Conservation (phyloP, 2,329 filamentous ascomycete genomes). For the Exophiala xenobiotica region DNA sequence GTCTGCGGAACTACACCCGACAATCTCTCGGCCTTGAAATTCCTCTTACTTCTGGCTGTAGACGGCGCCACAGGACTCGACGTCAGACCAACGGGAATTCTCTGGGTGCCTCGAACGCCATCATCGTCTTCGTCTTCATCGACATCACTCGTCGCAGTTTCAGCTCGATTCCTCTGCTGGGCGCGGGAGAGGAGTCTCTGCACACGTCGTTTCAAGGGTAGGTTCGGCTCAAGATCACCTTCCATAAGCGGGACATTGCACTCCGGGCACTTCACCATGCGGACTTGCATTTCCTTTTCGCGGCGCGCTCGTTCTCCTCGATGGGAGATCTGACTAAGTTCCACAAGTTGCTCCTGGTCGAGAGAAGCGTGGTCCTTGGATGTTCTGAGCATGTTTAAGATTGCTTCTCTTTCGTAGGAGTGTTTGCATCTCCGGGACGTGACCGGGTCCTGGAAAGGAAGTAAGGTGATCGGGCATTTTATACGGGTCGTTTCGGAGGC, state of each 20-base stretch:
- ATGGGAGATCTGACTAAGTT: slow-evolving; percentile 10
- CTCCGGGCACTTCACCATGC: slow-evolving; percentile 42
- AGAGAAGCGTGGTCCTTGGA: slow-evolving; percentile 34
- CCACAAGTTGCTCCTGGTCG: slow-evolving; percentile 24
- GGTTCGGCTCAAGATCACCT: slow-evolving; percentile 42
- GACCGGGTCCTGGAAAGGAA: slow-evolving; percentile 46
- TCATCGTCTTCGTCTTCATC: slow-evolving; percentile 24
- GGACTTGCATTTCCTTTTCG: slow-evolving; percentile 9
- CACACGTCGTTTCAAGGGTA: slow-evolving; percentile 41
- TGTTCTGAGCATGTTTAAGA: slow-evolving; percentile 44
- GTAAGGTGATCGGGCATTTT: slow-evolving; percentile 50
- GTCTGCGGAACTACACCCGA: slow-evolving; percentile 13
- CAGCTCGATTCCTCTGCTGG: slow-evolving; percentile 25
- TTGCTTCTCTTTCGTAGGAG: slow-evolving; percentile 49
- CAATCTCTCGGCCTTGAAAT: slow-evolving; percentile 7
- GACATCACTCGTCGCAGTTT: slow-evolving; percentile 22
- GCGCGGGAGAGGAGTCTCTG: slow-evolving; percentile 34
- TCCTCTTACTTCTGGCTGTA: neutral
- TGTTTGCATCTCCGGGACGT: slow-evolving; percentile 51
- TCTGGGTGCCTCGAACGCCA: slow-evolving; percentile 26
- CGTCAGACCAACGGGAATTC: slow-evolving; percentile 18
- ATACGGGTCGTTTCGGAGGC: slow-evolving; percentile 45
- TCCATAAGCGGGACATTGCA: slow-evolving; percentile 40
- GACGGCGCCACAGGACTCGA: slow-evolving; percentile 17
- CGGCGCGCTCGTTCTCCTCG: neutral